phyloP scores from a whole-genome alignment of 2,329 filamentous ascomycete genomes.

The Chaetomium strumarium region DNA sequence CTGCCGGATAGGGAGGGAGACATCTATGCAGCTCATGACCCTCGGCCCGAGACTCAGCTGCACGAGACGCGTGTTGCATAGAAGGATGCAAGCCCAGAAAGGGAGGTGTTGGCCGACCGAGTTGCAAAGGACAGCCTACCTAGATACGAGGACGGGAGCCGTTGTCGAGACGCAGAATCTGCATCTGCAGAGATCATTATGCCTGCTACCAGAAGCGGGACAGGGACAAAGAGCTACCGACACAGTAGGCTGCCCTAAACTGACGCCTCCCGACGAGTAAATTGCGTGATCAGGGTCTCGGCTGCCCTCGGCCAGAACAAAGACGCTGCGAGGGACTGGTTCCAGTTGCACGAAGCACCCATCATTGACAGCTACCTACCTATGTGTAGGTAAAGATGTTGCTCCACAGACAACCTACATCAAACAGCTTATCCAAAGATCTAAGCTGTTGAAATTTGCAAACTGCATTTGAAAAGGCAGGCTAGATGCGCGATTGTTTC shows the following conservation, averaged over 20 bases:
- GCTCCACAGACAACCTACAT: not conserved
- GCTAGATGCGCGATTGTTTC: not conserved
- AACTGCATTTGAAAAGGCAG: not conserved
- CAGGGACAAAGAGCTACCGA: not conserved
- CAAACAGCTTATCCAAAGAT: not conserved
- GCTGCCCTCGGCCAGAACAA: slow-evolving; percentile 9
- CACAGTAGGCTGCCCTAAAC: not conserved
- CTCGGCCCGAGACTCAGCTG: not conserved
- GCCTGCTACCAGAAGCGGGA: not conserved
- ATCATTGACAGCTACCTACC: not conserved
- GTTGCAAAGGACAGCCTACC: not conserved
- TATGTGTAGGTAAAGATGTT: no score
- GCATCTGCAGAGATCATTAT: not conserved
- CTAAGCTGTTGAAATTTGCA: not conserved
- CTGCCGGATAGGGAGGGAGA: not conserved
- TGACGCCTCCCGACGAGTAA: slow-evolving; percentile 10
- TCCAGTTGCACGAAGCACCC: not conserved
- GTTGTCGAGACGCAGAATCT: no score
- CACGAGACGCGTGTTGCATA: no score
- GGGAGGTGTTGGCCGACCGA: not conserved
- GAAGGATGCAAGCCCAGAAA: not conserved
- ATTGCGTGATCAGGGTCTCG: slow-evolving; percentile 18
- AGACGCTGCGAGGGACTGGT: not conserved
- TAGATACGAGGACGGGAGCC: no score
- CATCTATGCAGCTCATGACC: not conserved